A percentile compares a stretch with the other conserved stretches of the same genome.
Conservation (phyloP, 2,329 filamentous ascomycete species). For the Penicillium corylophilum region DNA sequence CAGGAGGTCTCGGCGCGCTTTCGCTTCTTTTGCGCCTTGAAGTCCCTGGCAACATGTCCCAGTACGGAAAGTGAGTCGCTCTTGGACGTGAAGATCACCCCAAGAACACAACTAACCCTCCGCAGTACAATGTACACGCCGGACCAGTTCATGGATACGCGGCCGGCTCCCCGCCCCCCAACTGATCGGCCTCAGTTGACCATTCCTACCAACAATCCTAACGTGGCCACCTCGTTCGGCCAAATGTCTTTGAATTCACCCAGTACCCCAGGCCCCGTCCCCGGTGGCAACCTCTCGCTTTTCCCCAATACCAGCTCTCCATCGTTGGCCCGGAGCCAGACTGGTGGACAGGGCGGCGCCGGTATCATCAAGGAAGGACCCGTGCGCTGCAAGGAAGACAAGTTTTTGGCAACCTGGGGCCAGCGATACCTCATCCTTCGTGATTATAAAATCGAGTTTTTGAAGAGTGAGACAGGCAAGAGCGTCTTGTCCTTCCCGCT, state of each 20-base stretch:
- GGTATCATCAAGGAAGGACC: conserved; percentile 68
- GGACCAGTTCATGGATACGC: conserved; percentile 89
- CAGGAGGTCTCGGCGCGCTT: conserved; percentile 27
- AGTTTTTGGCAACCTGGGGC: conserved; percentile 76
- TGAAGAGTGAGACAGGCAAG: conserved; percentile 87
- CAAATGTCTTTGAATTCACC: conserved; percentile 70
- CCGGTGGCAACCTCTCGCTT: conserved; percentile 52
- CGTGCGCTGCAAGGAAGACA: conserved; percentile 73
- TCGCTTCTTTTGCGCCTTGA: conserved; percentile 13
- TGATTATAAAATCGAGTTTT: conserved; percentile 90
- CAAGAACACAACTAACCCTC: conserved; percentile 5
- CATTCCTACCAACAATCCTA: conserved; percentile 64
- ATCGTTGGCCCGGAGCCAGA: conserved; percentile 62
- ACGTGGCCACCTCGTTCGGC: conserved; percentile 65
- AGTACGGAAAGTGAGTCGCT: conserved; percentile 38
- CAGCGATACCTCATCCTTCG: conserved; percentile 88
- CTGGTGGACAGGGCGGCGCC: conserved; percentile 65
- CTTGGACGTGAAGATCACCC: not conserved
- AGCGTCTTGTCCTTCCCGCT: conserved; percentile 81
- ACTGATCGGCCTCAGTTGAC: conserved; percentile 78
- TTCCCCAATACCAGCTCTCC: conserved; percentile 71
- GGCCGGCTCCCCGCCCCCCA: conserved; percentile 87
- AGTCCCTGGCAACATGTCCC: conserved; percentile 27
- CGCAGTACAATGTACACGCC: conserved; percentile 57
- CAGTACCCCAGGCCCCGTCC: conserved; percentile 50